Base-by-base conservation (phyloP, 192 early-diverging fungal genomes). In the Backusella morwellensis region DNA sequence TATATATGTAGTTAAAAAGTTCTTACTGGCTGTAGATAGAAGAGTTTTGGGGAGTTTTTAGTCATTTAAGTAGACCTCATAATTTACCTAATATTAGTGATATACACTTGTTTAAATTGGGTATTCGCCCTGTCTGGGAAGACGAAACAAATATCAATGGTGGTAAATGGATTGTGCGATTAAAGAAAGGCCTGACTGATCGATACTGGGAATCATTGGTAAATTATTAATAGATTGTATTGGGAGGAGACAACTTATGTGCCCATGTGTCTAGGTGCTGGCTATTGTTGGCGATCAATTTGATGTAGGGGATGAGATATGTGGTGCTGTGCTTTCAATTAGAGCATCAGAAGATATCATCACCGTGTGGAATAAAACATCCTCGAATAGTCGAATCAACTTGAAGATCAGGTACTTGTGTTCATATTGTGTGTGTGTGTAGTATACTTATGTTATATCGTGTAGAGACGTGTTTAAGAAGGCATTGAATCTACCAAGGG, bases 111-210 rank as follows among this genome's bases (percentile, higher is more conserved):
- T 98, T 98, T 86, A 97, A 97, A 81, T 86, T 92, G 42, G 95
- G 95, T 29, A 89, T 97, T 59, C 83, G 95, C 52, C 97, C 97
- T 52, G 93, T 97, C n/a, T 98, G 97, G 97, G 97, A 98, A 83
- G 97, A 98, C 75, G 80, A 87, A 3, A 86, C 83, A 38, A 96
- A 97, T 75, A 87, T 94, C 59, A 90, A 89, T 72, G 97, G 97
- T 47, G 97, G 97, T 63, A 97, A 97, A 77, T 98, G 97, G 97
- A 98, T 97, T 81, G 90, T 96, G 11, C 83, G 97, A 68, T 80
- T 98, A 70, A 95, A 93, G 78, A 98, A 98, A 84, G 97, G 97
- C 6, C 84, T 98, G 9, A 92, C 97, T 29, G 90, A 92, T 67
- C 86, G 97, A 11, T 94, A 96, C 77, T 98, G 97, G 97, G 97